Evolutionary conservation across 2,329 filamentous ascomycete species (phyloP).

Genomic region (Phialophora tarda): DNA sequence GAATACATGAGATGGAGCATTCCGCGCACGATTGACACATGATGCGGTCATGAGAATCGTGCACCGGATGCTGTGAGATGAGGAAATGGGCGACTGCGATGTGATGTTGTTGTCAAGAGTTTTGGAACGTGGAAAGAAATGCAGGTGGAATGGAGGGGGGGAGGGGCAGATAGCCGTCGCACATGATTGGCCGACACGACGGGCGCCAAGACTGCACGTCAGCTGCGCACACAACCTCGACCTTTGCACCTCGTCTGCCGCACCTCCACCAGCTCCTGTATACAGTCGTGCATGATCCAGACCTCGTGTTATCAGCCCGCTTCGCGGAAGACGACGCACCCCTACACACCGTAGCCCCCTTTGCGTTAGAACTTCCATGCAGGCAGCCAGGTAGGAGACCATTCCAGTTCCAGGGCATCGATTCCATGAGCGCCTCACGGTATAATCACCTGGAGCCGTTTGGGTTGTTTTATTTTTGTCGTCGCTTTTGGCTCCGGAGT

Average conservation of each 20-base stretch:
- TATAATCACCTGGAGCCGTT: background rate
- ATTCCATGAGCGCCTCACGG: conserved; percentile 9
- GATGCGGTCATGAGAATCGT: background rate
- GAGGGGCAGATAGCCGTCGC: conserved; percentile 2
- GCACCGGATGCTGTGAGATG: background rate
- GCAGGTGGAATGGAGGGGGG: background rate
- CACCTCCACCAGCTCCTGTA: background rate
- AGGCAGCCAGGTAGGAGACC: background rate
- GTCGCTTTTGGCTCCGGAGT: background rate
- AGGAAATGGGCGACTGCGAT: background rate
- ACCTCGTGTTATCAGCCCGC: background rate
- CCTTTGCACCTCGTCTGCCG: background rate
- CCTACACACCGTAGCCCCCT: background rate
- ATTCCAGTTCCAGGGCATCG: conserved; percentile 10
- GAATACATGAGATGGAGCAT: conserved; percentile 3
- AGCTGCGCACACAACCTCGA: background rate
- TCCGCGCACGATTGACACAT: background rate
- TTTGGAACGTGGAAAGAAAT: background rate
- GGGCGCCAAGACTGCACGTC: background rate
- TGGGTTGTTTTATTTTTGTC: background rate
- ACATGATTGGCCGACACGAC: background rate
- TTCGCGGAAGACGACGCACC: background rate
- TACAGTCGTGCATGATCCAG: conserved; percentile 1
- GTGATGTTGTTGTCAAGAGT: conserved; percentile 1
- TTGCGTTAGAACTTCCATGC: background rate